These are phyloP conservation scores for Leishmania mexicana DNA, from an alignment of 208 protist genomes.

Conservation along the genomic window DNA sequence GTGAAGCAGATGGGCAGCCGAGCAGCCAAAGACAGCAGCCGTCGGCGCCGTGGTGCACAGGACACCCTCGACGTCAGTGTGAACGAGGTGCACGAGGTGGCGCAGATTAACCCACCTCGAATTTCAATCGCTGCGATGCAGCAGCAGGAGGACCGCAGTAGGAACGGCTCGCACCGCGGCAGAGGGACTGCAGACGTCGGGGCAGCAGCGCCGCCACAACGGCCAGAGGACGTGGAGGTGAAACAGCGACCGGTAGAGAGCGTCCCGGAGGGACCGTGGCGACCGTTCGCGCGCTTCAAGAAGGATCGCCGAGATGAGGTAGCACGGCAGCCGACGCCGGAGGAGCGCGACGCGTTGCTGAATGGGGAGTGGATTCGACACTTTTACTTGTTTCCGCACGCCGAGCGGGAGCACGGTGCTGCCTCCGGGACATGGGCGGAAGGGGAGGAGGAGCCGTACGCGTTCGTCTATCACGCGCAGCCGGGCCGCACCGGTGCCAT, in stretches of 20 bases:
- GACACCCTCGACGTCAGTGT: not conserved
- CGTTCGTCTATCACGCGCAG: constrained; percentile 85
- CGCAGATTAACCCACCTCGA: constrained; percentile 23
- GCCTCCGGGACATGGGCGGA: constrained; percentile 2
- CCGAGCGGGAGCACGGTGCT: not conserved
- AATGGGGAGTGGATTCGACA: constrained; percentile 86
- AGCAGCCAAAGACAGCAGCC: constrained; percentile 1
- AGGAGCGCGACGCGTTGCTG: constrained; percentile 78
- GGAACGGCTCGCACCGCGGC: not conserved
- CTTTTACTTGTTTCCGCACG: constrained; percentile 77
- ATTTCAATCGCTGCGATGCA: constrained; percentile 49
- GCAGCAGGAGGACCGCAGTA: constrained; percentile 14
- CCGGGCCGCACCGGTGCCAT: constrained; percentile 82
- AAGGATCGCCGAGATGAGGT: constrained; percentile 31
- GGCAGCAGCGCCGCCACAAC: not conserved
- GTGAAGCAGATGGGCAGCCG: constrained; percentile 2
- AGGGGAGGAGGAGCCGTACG: constrained; percentile 45
- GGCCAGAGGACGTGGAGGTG: constrained; percentile 26
- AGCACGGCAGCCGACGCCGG: constrained; percentile 55
- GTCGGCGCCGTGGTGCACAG: constrained; percentile 4
- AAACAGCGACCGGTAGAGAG: constrained; percentile 39
- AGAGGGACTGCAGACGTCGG: not conserved
- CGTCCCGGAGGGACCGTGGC: constrained; percentile 69
- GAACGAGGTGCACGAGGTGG: constrained; percentile 20
- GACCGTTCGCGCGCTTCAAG: constrained; percentile 73